A percentile compares a stretch with the other conserved stretches of the same genome.
Evolutionary conservation across 176 grass and related monocot genomes (phyloP).

Genomic region (Eleusine indica): DNA sequence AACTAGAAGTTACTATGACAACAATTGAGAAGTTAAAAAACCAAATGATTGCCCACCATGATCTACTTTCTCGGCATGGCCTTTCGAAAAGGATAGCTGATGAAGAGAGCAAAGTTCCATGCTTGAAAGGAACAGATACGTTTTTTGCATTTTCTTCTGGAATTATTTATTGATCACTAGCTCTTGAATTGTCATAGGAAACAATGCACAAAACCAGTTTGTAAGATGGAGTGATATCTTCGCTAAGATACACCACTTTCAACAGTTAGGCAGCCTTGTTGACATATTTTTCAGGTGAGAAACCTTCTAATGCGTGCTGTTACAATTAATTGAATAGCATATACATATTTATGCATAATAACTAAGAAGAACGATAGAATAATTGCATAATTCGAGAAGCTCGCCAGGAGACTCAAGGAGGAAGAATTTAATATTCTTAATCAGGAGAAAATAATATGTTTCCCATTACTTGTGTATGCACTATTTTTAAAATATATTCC

Average conservation of each 20-base stretch:
- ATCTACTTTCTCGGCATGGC: conserved; percentile 9
- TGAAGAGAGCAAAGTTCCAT: conserved; percentile 19
- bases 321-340: neutral
- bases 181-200: neutral
- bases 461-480: no score
- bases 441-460: no score
- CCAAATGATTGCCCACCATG: conserved; percentile 14
- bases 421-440: no score
- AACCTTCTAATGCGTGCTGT: no score
- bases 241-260: neutral
- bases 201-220: neutral
- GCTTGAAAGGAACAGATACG: neutral
- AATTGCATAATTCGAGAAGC: no score
- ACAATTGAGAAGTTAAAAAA: neutral
- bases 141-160: neutral
- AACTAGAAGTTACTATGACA: neutral
- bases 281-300: neutral
- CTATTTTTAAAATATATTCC: no score
- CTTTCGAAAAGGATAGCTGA: conserved; percentile 19
- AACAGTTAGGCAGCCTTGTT: neutral
- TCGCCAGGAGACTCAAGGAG: no score
- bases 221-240: neutral
- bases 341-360: no score
- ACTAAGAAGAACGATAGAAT: no score
- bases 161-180: conserved; percentile 5